These are phyloP conservation scores for Scalesia atractyloides DNA, from an alignment of 129 eudicot genomes.

Conservation along the genomic window DNA sequence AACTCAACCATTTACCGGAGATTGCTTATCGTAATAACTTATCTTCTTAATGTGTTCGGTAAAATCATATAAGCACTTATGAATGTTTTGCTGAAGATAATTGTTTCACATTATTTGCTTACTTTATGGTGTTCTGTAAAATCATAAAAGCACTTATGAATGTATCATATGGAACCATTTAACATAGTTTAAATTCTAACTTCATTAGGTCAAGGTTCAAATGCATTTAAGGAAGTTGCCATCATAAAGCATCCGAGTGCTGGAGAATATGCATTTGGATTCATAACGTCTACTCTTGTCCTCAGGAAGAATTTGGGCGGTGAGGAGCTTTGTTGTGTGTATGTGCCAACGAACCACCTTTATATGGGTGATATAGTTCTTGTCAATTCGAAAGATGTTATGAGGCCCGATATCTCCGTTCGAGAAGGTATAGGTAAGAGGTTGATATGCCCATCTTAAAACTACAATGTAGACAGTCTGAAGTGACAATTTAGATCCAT, in stretches of 20 bases:
- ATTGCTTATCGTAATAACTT: too few species aligned
- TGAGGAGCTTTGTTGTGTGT: slow-evolving; percentile 78
- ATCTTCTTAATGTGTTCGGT: too few species aligned
- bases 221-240: slow-evolving; percentile 88
- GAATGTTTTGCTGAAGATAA: too few species aligned
- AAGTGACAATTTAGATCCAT: background rate
- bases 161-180: background rate
- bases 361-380: slow-evolving; percentile 80
- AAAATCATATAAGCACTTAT: too few species aligned
- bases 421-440: slow-evolving; percentile 82
- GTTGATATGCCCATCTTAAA: slow-evolving; percentile 1
- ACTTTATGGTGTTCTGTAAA: too few species aligned
- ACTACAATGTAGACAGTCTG: background rate
- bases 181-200: background rate
- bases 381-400: slow-evolving; percentile 61
- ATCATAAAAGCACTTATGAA: too few species aligned
- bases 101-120: too few species aligned
- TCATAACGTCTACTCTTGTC: slow-evolving; percentile 69
- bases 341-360: slow-evolving; percentile 86
- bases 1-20: too few species aligned
- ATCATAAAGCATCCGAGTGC: slow-evolving; percentile 72
- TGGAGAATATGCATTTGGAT: slow-evolving; percentile 80
- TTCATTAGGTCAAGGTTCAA: slow-evolving; percentile 28
- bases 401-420: slow-evolving; percentile 57
- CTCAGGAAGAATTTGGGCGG: slow-evolving; percentile 56